These are phyloP conservation scores for Pezicula carpinea DNA, from an alignment of 2,329 filamentous ascomycete species.

Conservation along the genomic window DNA sequence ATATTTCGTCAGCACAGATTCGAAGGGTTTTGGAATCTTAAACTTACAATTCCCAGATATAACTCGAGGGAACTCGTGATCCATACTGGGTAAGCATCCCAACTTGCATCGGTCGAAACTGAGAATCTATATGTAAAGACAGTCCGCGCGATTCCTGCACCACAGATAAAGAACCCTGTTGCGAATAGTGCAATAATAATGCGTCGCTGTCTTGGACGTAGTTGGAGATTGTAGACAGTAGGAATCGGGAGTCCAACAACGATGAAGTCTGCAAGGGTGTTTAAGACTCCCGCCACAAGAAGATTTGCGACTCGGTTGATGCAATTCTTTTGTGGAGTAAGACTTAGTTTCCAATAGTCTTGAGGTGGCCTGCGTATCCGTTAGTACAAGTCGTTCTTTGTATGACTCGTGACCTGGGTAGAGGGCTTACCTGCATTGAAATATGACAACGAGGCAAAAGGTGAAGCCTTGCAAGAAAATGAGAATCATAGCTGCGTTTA, in stretches of 20 bases:
- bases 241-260: conserved; percentile 46
- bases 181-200: conserved; percentile 43
- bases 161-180: conserved; percentile 41
- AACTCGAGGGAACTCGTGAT: conserved; percentile 34
- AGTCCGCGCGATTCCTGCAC: conserved; percentile 32
- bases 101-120: conserved; percentile 28
- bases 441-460: not conserved
- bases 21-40: not conserved
- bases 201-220: conserved; percentile 43
- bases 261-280: conserved; percentile 53
- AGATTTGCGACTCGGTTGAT: conserved; percentile 46
- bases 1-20: not conserved
- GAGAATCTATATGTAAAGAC: conserved; percentile 28
- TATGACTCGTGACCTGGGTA: not conserved
- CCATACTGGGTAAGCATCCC: conserved; percentile 30
- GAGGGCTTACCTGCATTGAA: not conserved
- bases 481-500: not conserved
- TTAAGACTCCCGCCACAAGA: conserved; percentile 49
- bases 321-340: conserved; percentile 29
- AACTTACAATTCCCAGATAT: conserved; percentile 36
- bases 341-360: conserved; percentile 31
- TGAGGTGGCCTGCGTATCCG: conserved; percentile 31
- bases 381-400: conserved; percentile 5
- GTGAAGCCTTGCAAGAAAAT: not conserved
- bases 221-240: conserved; percentile 38